Evolutionary conservation across 1,284 basidiomycete genomes (phyloP), one percentile per base, ranked within the genome.

Genomic region (Xerocomus minutiporus): DNA sequence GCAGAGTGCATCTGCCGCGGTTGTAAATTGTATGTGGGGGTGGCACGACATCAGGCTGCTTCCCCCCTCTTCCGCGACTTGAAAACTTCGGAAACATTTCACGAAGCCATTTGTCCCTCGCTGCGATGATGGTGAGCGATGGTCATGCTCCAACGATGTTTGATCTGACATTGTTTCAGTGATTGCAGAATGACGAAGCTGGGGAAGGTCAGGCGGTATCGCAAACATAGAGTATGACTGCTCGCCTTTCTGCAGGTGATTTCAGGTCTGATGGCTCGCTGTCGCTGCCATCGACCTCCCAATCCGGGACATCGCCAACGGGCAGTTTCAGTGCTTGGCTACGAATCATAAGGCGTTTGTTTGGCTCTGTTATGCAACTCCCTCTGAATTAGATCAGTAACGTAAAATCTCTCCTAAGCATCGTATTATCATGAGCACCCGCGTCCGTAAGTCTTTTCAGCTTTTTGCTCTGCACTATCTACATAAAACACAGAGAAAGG

Each of bases 81-180:
- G 83, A 84, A 62, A 89, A 89, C 62, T 80, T 85, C n/a, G 83
- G 81, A 55, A 91, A 86, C 29, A 76, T 77, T n/a, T 74, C 75
- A 34, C 75, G 73, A 9, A 88, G 68, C 84, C 84, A 88, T 66
- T 75, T 78, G 29, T 84, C 80, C 40, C 87, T 78, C 44, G 87
- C 86, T 89, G 57, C 54, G 57, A 62, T 55, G 36, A 49, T 38
- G 13, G 54, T 70, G 52, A 68, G 64, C 75, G 61, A 62, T 34
- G 35, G 40, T 53, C 41, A 61, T 42, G 40, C 13, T 48, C 51
- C 26, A 50, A 49, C 20, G 48, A 52, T 52, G 49, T 34, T 23
- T 50, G 36, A 40, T 53, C 77, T 65, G 60, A 87, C 86, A 89
- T 76, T 87, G 84, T 59, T 76, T 80, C 45, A 89, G 66, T 1